Base-by-base conservation (phyloP, 2,329 filamentous ascomycete species). In the Alternaria triticina region DNA sequence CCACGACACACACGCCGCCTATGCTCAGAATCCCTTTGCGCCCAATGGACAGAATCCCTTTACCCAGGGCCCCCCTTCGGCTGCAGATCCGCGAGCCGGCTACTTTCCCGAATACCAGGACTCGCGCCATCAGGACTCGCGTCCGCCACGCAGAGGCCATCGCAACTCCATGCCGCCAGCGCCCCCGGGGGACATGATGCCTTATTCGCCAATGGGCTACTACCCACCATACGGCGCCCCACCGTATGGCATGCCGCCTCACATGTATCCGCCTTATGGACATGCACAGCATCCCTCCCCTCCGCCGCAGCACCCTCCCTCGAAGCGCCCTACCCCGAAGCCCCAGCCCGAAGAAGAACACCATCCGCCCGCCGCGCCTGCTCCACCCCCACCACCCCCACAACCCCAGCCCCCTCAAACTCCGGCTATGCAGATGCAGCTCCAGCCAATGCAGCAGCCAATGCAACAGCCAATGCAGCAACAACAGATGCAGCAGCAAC, bases 1-100 rank as follows among this genome's bases (percentile, higher is more conserved):
- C n/a, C 73, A 78, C 36, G 78, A 83, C 60, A 72, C 77, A 6
- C 82, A 82, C 61, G 45, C 30, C 25, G 50, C 56, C 9, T 82
- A 80, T 59, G 72, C 74, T 12, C 68, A 70, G 58, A 77, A 79
- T 57, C 74, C 71, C n/a, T 77, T 75, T 57, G 65, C 70, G n/a
- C 73, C 70, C 55, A 68, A 71, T 51, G 69, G 65, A n/a, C 62
- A 64, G 20, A 74, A 74, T 33, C 73, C 73, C 22, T 76, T 76
- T 60, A 68, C 69, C 6, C 70, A 58, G 25, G 65, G 64, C 3
- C 76, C 74, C 36, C 64, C 67, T 33, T 64, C 68, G 22, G 69
- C 61, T 15, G 68, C 50, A 23, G 70, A 68, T 6, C 65, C 61
- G 43, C 62, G 67, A 22, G 67, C 62, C 47, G 76, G 79, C 66